phyloP scores from a whole-genome alignment of 1,139 yeast species.

The Diutina pseudorugosa region DNA sequence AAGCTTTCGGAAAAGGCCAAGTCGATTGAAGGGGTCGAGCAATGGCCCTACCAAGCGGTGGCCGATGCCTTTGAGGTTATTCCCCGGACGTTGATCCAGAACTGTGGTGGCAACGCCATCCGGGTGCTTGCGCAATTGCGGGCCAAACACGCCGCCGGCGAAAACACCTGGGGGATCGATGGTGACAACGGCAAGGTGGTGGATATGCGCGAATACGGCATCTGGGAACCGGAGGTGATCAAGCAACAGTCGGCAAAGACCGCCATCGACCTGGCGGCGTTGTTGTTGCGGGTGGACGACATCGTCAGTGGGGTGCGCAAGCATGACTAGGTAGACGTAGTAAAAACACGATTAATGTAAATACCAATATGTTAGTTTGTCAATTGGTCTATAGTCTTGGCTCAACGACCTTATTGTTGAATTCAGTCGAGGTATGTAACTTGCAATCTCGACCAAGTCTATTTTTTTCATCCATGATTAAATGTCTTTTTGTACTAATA shows the following conservation, averaged over 20 bases:
- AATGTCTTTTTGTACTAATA: no score
- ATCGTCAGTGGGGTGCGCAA: slow-evolving; percentile 90
- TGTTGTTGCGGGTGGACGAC: slow-evolving; percentile 90
- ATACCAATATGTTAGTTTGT: no score
- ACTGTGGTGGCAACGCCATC: slow-evolving; percentile 96
- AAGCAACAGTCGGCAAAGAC: slow-evolving; percentile 95
- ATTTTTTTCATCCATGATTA: no score
- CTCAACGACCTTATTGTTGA: no score
- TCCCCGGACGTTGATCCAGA: slow-evolving; percentile 93
- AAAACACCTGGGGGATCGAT: slow-evolving; percentile 78
- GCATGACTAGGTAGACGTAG: slow-evolving; percentile 4
- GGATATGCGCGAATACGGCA: slow-evolving; percentile 91
- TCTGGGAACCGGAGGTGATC: slow-evolving; percentile 98
- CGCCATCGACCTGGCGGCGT: slow-evolving; percentile 92
- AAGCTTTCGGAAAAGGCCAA: slow-evolving; percentile 84
- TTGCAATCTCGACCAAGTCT: no score
- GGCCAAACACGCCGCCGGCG: slow-evolving; percentile 92
- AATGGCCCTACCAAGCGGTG: slow-evolving; percentile 98
- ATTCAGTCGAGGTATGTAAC: no score
- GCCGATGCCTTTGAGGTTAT: slow-evolving; percentile 98
- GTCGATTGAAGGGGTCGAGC: slow-evolving; percentile 86
- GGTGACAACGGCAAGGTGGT: slow-evolving; percentile 92
- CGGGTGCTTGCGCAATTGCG: slow-evolving; percentile 80
- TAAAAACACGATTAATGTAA: background rate
- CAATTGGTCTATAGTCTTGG: no score